A percentile compares a stretch with the other conserved stretches of the same genome.
These are phyloP conservation scores for Paramecium caudatum DNA, from an alignment of 73 alveolate species.

Conservation along the genomic window DNA sequence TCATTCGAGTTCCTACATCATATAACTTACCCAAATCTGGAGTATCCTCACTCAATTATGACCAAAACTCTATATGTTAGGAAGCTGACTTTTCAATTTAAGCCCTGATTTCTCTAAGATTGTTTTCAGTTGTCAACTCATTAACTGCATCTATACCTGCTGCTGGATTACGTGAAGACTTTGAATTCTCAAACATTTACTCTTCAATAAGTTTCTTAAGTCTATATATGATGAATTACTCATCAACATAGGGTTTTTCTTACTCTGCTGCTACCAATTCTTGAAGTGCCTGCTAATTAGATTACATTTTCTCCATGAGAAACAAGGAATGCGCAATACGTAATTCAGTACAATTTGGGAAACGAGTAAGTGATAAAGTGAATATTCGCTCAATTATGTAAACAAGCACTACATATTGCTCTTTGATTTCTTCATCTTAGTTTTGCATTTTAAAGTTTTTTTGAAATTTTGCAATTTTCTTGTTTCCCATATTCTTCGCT, in stretches of 20 bases:
- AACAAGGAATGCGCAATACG: conserved; percentile 70
- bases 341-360: conserved; percentile 74
- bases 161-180: conserved; percentile 23
- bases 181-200: conserved; percentile 68
- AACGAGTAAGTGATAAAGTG: conserved; percentile 54
- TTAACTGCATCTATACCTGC: conserved; percentile 62
- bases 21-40: conserved; percentile 75
- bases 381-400: conserved; percentile 72
- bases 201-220: conserved; percentile 73
- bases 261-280: conserved; percentile 69
- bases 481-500: conserved; percentile 72
- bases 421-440: conserved; percentile 72
- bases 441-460: conserved; percentile 26
- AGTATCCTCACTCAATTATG: conserved; percentile 74
- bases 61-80: conserved; percentile 73
- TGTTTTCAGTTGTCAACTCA: conserved; percentile 54
- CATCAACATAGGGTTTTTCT: conserved; percentile 74
- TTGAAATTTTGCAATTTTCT: conserved; percentile 63
- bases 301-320: conserved; percentile 72
- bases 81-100: conserved; percentile 69
- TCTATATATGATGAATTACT: conserved; percentile 69
- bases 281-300: conserved; percentile 63
- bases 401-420: conserved; percentile 71
- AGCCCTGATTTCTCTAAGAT: conserved; percentile 45
- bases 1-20: conserved; percentile 72